Percentiles rank a stretch among this genome's conserved stretches.
phyloP scores from a whole-genome alignment of 768 basidiomycete species.

The Xanthoconium stramineum region DNA sequence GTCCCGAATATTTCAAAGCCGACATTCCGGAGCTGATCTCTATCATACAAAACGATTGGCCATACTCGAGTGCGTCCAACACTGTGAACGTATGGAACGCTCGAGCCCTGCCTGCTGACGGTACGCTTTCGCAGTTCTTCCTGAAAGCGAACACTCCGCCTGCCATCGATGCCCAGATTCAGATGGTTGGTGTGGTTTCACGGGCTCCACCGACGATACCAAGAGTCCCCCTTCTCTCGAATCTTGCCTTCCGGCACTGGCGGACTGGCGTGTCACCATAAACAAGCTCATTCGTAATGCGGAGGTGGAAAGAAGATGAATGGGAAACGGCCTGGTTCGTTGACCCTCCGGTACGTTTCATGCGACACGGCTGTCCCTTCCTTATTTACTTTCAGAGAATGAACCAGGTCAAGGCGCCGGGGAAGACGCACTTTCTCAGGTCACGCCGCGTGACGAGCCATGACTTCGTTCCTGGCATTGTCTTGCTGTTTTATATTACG shows the following conservation, averaged over 20 bases:
- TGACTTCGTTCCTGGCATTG: too few species aligned
- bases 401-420: too few species aligned
- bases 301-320: constrained; percentile 61
- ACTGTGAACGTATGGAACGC: not conserved
- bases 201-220: constrained; percentile 52
- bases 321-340: constrained; percentile 95
- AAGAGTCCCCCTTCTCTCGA: constrained; percentile 60
- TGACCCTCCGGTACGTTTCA: constrained; percentile 69
- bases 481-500: too few species aligned
- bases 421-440: too few species aligned
- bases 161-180: constrained; percentile 52
- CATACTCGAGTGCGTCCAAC: constrained; percentile 63
- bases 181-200: constrained; percentile 85
- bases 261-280: constrained; percentile 68
- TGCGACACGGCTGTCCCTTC: too few species aligned
- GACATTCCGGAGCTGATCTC: constrained; percentile 58
- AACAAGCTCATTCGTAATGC: constrained; percentile 58
- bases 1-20: constrained; percentile 63
- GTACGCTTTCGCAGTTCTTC: constrained; percentile 46
- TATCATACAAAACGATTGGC: constrained; percentile 86
- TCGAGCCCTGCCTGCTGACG: not conserved
- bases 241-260: constrained; percentile 55
- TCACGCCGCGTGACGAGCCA: too few species aligned
- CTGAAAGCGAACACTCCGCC: constrained; percentile 66
- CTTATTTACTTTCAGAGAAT: too few species aligned